Percentiles rank a stretch among this genome's conserved stretches.
These are phyloP conservation scores for Fusarium longipes DNA, from an alignment of 2,329 filamentous ascomycete genomes.

Conservation along the genomic window DNA sequence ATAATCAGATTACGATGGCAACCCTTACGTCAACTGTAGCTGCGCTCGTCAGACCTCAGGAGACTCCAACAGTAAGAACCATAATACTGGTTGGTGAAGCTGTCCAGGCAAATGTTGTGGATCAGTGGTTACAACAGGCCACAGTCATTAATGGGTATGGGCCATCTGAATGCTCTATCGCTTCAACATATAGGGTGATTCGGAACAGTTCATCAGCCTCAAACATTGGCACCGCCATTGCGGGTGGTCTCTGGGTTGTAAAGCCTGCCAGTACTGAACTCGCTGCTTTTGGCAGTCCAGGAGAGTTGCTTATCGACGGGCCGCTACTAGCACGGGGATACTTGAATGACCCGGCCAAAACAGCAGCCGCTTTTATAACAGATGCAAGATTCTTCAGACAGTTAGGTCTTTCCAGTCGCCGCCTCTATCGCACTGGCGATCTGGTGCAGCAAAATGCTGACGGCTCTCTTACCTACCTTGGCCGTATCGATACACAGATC, in stretches of 20 bases:
- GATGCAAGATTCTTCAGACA: background rate
- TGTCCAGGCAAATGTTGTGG: conserved; percentile 4
- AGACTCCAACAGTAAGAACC: conserved; percentile 2
- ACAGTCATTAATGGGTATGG: conserved; percentile 4
- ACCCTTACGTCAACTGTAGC: background rate
- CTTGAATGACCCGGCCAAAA: conserved; percentile 2
- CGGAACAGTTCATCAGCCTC: background rate
- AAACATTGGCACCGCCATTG: conserved; percentile 4
- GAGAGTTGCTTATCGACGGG: conserved; percentile 2
- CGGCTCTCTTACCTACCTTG: conserved; percentile 4
- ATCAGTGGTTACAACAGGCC: conserved; percentile 3
- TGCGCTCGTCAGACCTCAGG: background rate
- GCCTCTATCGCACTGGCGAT: conserved; percentile 5
- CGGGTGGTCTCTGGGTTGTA: conserved; percentile 9
- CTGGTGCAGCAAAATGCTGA: background rate
- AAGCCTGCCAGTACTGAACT: conserved; percentile 1
- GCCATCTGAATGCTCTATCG: conserved; percentile 7
- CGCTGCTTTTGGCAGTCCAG: background rate
- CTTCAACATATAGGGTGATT: background rate
- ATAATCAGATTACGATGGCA: background rate
- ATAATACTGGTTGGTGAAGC: conserved; percentile 3
- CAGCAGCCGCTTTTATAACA: background rate
- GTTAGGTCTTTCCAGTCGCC: background rate
- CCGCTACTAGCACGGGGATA: conserved; percentile 3
- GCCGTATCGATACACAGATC: conserved; percentile 5